Percentiles rank a stretch among this genome's conserved stretches.
Conservation (phyloP, 108 stramenopile genomes). For the Nannochloropsis salina region DNA sequence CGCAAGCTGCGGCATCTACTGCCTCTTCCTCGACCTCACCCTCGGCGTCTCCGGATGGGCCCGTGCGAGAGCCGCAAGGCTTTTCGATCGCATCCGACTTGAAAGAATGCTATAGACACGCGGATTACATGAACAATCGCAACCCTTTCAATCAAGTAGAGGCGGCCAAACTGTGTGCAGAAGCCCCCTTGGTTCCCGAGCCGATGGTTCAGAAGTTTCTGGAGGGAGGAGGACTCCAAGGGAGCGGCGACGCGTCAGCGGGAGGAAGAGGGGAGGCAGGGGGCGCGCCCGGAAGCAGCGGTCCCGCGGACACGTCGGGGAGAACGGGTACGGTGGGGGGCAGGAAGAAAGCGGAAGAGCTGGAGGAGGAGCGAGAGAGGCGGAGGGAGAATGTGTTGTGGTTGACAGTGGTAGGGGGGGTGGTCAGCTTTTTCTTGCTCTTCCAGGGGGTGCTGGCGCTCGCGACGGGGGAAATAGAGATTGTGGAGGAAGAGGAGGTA, state of each 20-base stretch:
- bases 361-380: background rate
- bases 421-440: background rate
- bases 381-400: constrained; percentile 12
- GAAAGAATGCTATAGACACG: constrained; percentile 1
- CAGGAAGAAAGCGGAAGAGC: background rate
- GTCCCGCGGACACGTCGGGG: background rate
- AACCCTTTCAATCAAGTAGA: background rate
- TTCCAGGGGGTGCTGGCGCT: background rate
- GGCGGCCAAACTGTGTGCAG: background rate
- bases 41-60: background rate
- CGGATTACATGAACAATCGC: background rate
- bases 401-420: constrained; percentile 16
- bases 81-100: background rate
- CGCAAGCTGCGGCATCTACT: background rate
- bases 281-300: background rate
- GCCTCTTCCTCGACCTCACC: background rate
- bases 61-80: background rate
- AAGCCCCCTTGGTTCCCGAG: constrained; percentile 14
- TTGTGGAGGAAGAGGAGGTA: background rate
- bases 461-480: constrained; percentile 9
- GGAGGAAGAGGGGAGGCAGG: background rate
- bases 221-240: background rate
- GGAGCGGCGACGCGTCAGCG: background rate
- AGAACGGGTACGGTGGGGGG: background rate
- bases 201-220: constrained; percentile 1